Evolutionary conservation across 148 eudicot genomes (phyloP).

Genomic region (Hydrangea macrophylla): DNA sequence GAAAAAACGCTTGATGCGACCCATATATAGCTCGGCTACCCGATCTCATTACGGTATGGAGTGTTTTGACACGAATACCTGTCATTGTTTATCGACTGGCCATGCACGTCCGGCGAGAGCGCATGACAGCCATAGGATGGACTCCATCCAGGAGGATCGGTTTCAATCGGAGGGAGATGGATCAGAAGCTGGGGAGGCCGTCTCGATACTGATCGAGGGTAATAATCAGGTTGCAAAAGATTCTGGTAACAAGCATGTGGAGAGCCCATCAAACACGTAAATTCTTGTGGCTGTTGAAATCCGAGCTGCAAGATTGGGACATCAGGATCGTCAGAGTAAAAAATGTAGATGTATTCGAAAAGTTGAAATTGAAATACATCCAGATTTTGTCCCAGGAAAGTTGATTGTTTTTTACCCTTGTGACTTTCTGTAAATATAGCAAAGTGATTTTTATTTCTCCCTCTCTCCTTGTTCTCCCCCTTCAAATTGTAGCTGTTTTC

Average conservation of each 20-base stretch:
- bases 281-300: not conserved
- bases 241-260: constrained; percentile 27
- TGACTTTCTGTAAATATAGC: no score
- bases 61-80: constrained; percentile 23
- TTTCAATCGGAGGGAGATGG: constrained; percentile 13
- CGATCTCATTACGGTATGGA: constrained; percentile 40
- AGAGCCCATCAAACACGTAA: constrained; percentile 47
- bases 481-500: no score
- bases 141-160: constrained; percentile 32
- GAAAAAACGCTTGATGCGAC: constrained; percentile 69
- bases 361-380: no score
- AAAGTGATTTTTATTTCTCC: no score
- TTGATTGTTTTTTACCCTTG: no score
- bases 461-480: no score
- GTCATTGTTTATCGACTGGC: constrained; percentile 26
- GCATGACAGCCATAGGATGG: constrained; percentile 23
- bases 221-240: constrained; percentile 25
- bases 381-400: no score
- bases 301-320: not conserved
- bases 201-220: constrained; percentile 20
- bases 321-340: no score
- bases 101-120: constrained; percentile 31
- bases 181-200: constrained; percentile 22
- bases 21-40: constrained; percentile 57
- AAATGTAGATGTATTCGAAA: no score